Evolutionary conservation across 805 yeast genomes (phyloP), one percentile per base, ranked within the genome.

Genomic region (Candida rishiriensis): DNA sequence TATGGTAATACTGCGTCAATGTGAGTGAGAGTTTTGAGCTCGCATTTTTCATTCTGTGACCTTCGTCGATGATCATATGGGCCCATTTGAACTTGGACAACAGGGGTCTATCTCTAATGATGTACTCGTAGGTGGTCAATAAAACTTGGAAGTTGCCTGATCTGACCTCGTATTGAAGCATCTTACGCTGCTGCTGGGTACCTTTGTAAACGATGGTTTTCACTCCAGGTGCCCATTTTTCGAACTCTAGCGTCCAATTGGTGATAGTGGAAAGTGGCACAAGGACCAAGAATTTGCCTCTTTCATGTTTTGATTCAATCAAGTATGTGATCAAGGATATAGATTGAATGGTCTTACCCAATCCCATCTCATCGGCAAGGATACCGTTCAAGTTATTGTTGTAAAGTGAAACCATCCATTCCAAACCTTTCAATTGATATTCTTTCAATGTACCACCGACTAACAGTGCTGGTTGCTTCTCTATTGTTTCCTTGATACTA

Each of bases 11-110:
- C 43, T 75, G 79, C 31, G 83, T 79, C 53, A 86, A 77, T 0
- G 93, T 85, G 43, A 70, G 70, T 0, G 91, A 83, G 44, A 86
- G 68, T 58, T 85, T 86, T 3, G 91, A 84, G 45, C 78, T 77
- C 2, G 89, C 72, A 59, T 86, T 86, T 60, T 86, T 86, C 89
- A 86, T 83, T 67, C 95, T 73, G 64, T 86, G 95, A 64, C 95
- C 95, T 72, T 86, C 95, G 71, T 86, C 95, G 52, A 86, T 86
- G 52, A 86, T 85, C 91, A 86, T 86, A 62, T 87, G 91, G 35
- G 85, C 84, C 81, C 90, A 86, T 50, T 76, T 76, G 53, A 83
- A 78, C 56, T 82, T 83, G 28, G 81, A 66, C 54, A 86, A 68
- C 16, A 86, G 57, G 5, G 89, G 83, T 50, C 88, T 76, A 58